These are phyloP conservation scores for Fusarium ambrosium DNA, from an alignment of 2,329 filamentous ascomycete genomes.

Conservation along the genomic window DNA sequence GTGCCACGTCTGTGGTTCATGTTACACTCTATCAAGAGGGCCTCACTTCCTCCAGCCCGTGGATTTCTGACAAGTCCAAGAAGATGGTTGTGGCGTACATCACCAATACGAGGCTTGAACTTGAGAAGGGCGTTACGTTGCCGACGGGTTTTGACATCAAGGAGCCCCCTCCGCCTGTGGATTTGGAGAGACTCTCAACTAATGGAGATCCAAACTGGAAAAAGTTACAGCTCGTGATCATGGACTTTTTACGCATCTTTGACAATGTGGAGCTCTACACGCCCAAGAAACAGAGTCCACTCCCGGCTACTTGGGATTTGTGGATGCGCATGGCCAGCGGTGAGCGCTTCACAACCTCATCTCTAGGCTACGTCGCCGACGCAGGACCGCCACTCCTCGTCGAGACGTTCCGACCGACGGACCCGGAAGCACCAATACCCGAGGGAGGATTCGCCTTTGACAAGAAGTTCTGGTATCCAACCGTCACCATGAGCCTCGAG, in stretches of 20 bases:
- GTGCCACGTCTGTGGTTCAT: conserved; percentile 58
- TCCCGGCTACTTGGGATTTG: conserved; percentile 44
- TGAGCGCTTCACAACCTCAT: conserved; percentile 73
- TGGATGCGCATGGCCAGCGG: conserved; percentile 75
- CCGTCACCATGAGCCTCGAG: conserved; percentile 80
- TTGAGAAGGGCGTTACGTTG: conserved; percentile 49
- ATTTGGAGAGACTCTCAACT: conserved; percentile 26
- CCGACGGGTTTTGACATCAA: conserved; percentile 45
- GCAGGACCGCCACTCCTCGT: conserved; percentile 74
- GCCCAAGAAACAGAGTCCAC: conserved; percentile 31
- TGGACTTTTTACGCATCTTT: conserved; percentile 44
- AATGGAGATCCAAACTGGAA: conserved; percentile 38
- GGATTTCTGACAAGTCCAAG: conserved; percentile 51
- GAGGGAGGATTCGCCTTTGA: conserved; percentile 42
- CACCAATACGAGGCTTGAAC: conserved; percentile 50
- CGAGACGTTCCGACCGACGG: conserved; percentile 61
- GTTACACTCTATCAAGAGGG: conserved; percentile 57
- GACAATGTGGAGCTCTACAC: conserved; percentile 51
- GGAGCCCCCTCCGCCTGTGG: conserved; percentile 27
- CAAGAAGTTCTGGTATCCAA: conserved; percentile 78
- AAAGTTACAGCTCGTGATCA: conserved; percentile 22
- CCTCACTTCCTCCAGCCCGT: conserved; percentile 51
- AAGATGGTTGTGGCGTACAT: conserved; percentile 55
- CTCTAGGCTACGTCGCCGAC: conserved; percentile 76
- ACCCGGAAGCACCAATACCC: conserved; percentile 33